Conservation (phyloP, 139 green algal species). For the Ettlia oleoabundans region DNA sequence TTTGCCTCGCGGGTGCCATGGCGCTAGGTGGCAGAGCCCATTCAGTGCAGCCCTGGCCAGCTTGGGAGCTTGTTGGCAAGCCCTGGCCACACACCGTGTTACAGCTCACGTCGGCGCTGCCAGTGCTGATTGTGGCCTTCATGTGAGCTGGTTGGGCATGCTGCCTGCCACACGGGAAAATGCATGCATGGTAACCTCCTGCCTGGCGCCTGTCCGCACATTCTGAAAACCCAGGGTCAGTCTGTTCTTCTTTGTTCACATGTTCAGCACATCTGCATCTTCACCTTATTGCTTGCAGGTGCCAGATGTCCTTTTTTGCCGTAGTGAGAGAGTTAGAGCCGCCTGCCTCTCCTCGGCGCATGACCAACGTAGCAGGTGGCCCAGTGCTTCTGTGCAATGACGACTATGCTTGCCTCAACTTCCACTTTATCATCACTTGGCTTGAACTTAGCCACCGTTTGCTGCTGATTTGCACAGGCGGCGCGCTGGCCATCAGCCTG, state of each 20-base stretch:
- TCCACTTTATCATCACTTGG: too few relatives aligned
- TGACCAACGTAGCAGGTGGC: too few relatives aligned
- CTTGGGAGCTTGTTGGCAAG: neutral
- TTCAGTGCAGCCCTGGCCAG: neutral
- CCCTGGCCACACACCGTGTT: neutral
- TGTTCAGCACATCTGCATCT: neutral
- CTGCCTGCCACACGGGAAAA: neutral
- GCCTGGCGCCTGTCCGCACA: too few relatives aligned
- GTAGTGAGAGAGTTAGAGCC: neutral
- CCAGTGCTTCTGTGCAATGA: too few relatives aligned
- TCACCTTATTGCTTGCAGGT: neutral
- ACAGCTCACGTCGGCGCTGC: neutral
- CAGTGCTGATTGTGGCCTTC: neutral
- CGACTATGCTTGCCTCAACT: too few relatives aligned
- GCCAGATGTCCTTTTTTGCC: neutral
- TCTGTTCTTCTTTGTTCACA: neutral
- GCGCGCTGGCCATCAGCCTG: neutral
- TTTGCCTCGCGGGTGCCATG: slow-evolving; percentile 1
- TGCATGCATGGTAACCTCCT: neutral
- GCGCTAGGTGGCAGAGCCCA: neutral
- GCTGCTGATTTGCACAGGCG: too few relatives aligned
- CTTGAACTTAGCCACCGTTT: too few relatives aligned
- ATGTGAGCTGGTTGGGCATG: neutral
- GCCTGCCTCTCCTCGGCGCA: neutral
- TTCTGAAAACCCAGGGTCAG: neutral